Percentiles rank a stretch among this genome's conserved stretches.
phyloP scores from a whole-genome alignment of 2,329 filamentous ascomycete genomes.

The Pseudopyricularia javanii region DNA sequence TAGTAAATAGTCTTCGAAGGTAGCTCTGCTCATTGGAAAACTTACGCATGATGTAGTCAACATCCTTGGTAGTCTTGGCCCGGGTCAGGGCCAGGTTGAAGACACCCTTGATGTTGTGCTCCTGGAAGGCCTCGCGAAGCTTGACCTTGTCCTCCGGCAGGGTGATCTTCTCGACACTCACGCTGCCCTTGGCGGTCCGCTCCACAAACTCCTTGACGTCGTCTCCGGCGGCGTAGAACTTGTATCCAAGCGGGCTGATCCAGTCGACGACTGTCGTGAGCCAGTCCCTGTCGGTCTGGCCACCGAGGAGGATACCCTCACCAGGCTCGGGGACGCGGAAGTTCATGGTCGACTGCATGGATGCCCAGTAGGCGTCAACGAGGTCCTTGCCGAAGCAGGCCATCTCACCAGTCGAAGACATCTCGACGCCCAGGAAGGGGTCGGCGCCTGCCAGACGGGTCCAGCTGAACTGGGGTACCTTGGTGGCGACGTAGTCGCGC shows the following conservation, averaged over 20 bases:
- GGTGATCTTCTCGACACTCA: slow-evolving; percentile 79
- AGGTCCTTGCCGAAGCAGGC: slow-evolving; percentile 96
- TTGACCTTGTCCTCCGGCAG: slow-evolving; percentile 96
- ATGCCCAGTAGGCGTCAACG: slow-evolving; percentile 95
- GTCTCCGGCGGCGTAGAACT: slow-evolving; percentile 75
- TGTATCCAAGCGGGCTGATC: slow-evolving; percentile 82
- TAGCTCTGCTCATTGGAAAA: neutral
- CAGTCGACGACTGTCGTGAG: slow-evolving; percentile 76
- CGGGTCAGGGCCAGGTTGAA: slow-evolving; percentile 86
- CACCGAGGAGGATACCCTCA: slow-evolving; percentile 89
- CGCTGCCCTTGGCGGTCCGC: slow-evolving; percentile 50
- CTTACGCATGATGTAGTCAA: slow-evolving; percentile 89
- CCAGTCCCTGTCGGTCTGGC: slow-evolving; percentile 56
- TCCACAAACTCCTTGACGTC: slow-evolving; percentile 79
- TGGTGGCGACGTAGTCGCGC: slow-evolving; percentile 88
- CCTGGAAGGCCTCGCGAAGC: slow-evolving; percentile 87
- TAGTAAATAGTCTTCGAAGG: neutral
- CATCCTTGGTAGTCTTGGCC: slow-evolving; percentile 74
- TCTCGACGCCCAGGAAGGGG: slow-evolving; percentile 95
- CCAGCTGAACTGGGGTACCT: slow-evolving; percentile 99
- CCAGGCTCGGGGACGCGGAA: slow-evolving; percentile 93
- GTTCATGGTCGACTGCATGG: slow-evolving; percentile 96
- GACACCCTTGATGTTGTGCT: slow-evolving; percentile 89
- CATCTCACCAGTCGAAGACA: slow-evolving; percentile 95
- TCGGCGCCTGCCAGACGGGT: slow-evolving; percentile 94